A percentile compares a stretch with the other conserved stretches of the same genome.
These are phyloP conservation scores for Alternaria brassicicola DNA, from an alignment of 2,329 filamentous ascomycete genomes.

Conservation along the genomic window DNA sequence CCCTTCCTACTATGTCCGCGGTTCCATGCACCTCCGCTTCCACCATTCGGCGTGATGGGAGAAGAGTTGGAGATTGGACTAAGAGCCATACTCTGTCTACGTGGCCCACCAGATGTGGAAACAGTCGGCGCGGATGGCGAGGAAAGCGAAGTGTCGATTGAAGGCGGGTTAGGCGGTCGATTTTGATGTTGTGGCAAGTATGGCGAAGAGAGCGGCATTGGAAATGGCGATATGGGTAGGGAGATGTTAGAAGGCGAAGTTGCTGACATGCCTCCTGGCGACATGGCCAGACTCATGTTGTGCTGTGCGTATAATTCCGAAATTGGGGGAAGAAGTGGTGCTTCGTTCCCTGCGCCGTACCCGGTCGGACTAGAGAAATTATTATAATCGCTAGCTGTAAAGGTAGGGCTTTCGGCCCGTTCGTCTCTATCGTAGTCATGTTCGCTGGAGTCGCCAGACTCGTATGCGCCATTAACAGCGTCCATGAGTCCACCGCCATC, in stretches of 20 bases:
- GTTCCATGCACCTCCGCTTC: conserved; percentile 30
- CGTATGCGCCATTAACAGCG: conserved; percentile 38
- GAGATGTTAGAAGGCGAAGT: conserved; percentile 30
- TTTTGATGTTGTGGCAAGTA: conserved; percentile 24
- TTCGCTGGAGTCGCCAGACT: conserved; percentile 25
- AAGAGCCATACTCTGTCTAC: conserved; percentile 40
- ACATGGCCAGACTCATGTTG: conserved; percentile 22
- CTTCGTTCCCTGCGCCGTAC: conserved; percentile 15
- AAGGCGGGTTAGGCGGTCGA: conserved; percentile 24
- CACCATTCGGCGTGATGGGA: conserved; percentile 40
- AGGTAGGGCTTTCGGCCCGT: conserved; percentile 39
- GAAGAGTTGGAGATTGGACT: conserved; percentile 42
- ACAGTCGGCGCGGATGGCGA: conserved; percentile 29
- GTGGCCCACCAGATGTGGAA: conserved; percentile 27
- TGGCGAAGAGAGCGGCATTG: conserved; percentile 34
- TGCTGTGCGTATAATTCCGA: conserved; percentile 23
- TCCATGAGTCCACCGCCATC: conserved; percentile 29
- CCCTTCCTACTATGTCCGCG: conserved; percentile 47
- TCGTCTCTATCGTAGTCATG: conserved; percentile 22
- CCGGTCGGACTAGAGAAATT: conserved; percentile 32
- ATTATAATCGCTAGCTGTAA: conserved; percentile 41
- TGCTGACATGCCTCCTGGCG: conserved; percentile 15
- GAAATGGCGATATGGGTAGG: conserved; percentile 32
- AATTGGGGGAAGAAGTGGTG: conserved; percentile 26
- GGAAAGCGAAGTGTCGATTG: conserved; percentile 35